These are phyloP conservation scores for Metarhizium brunneum DNA, from an alignment of 2,329 filamentous ascomycete genomes.

Conservation along the genomic window DNA sequence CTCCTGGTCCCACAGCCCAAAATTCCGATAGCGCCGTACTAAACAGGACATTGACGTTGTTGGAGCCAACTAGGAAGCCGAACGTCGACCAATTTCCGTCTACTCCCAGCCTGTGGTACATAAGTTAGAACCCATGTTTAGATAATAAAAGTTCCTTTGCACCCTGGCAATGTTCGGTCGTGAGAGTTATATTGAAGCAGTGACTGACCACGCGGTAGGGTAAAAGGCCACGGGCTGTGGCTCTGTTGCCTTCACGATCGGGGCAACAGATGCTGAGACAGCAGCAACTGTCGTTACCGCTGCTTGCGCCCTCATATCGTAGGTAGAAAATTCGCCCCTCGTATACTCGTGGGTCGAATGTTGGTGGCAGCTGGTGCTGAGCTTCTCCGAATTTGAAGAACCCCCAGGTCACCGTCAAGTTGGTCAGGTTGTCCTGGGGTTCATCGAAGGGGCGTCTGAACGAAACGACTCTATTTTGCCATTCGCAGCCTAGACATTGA, in stretches of 20 bases:
- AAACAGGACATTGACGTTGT: slow-evolving; percentile 33
- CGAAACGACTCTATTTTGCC: background rate
- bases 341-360: background rate
- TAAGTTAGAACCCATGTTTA: background rate
- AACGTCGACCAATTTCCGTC: slow-evolving; percentile 69
- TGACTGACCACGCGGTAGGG: slow-evolving; percentile 13
- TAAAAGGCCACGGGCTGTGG: slow-evolving; percentile 12
- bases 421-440: background rate
- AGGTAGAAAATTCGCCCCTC: background rate
- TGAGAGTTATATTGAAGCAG: background rate
- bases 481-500: background rate
- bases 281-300: slow-evolving; percentile 4
- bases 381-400: background rate
- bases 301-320: slow-evolving; percentile 7
- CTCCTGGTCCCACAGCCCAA: slow-evolving; percentile 54
- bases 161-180: background rate
- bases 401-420: background rate
- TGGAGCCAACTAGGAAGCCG: slow-evolving; percentile 38
- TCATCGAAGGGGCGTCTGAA: slow-evolving; percentile 1
- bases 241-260: background rate
- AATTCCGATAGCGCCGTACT: slow-evolving; percentile 64
- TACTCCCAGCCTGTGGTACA: slow-evolving; percentile 43
- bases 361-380: background rate
- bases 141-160: background rate
- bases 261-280: background rate